Base-by-base conservation (phyloP, 1,284 basidiomycete genomes). In the Agroathelia rolfsii region DNA sequence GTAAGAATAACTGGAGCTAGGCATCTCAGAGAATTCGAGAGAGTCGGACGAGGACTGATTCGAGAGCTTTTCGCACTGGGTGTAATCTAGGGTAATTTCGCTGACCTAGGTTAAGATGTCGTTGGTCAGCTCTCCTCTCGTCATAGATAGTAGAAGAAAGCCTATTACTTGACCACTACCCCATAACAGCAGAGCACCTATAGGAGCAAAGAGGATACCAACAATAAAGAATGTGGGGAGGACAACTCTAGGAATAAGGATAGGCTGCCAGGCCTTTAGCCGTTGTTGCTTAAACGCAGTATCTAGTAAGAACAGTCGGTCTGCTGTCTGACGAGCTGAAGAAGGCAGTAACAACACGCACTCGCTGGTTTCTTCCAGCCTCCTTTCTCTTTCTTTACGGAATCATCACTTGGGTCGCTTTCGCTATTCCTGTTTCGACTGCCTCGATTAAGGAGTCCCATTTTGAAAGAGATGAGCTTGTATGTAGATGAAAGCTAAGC, bases 231-330 rank as follows among this genome's bases (percentile, higher is more conserved):
- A 74, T 2, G 92, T 94, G 4, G 95, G 95, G 8, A 98, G 71
- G 10, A 98, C 95, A 1, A 92, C 94, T 58, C 90, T 90, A 3
- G 95, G 95, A 0, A 94, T 97, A 25, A 98, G 72, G 53, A 99
- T 96, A 12, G 95, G 95, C 69, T 99, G 95, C 95, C 95, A 99
- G 49, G 95, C 95, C 64, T 97, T 97, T 52, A 99, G 74, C 37
- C 95, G 86, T 61, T 99, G 95, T 58, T 99, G 95, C 64, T 96
- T 97, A 76, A 97, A 96, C 27, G 94, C 94, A 32, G 94, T 98
- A 61, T 97, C 90, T 75, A 40, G 19, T 19, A 34, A 27, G 35
- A 13, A 26, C 18, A 21, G 20, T 31, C 34, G 38, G 41, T 26
- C 30, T 41, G 25, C 34, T 74, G 50, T 26, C 37, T 16, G 25